Base-by-base conservation (phyloP, 352 stramenopile species). In the Pythium angustatum region DNA sequence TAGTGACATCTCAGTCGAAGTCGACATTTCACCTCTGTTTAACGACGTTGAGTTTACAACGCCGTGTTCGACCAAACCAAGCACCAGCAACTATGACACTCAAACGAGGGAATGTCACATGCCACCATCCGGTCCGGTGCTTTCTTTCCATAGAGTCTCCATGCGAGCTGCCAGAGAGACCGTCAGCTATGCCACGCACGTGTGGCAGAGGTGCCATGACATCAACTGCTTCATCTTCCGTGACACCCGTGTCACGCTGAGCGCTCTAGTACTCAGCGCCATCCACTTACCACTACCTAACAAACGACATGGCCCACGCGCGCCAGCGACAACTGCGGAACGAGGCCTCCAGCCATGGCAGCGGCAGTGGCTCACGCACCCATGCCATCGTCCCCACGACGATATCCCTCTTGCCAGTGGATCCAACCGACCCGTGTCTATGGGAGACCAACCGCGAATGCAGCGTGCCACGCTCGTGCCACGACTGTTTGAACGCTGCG, bases 381-480 rank as follows among this genome's bases (percentile, higher is more conserved):
- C n/a, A n/a, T n/a, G n/a, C n/a, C 19, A 45, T 31, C 28, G 47
- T 53, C 19, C 38, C 21, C 6, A 24, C 59, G n/a, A 59, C 59
- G 41, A 41, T 50, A 30, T 52, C 50, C 11, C 6, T 60, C 49
- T 28, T 66, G 59, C 59, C 22, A 3, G 21, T 34, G 1, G 60
- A 67, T 33, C 22, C 60, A 24, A 49, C 31, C 7, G 61, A 63
- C 45, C 7, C 61, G 12, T 68, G 61, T 48, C 43, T 62, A 2
- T 68, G 61, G 61, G 38, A 24, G 0, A 8, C 31, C 1, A 36
- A 22, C 33, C 31, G 24, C 31, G 44, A 31, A 22, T 68, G 61
- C 53, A 44, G 21, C 44, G 12, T 54, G 64, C 78, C 80, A n/a
- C 80, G 80, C 12, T 70, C 74, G 14, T 89, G 80, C 64, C 81